Percentiles rank a stretch among this genome's conserved stretches.
These are phyloP conservation scores for Peziza echinospora DNA, from an alignment of 495 filamentous ascomycete species.

Conservation along the genomic window DNA sequence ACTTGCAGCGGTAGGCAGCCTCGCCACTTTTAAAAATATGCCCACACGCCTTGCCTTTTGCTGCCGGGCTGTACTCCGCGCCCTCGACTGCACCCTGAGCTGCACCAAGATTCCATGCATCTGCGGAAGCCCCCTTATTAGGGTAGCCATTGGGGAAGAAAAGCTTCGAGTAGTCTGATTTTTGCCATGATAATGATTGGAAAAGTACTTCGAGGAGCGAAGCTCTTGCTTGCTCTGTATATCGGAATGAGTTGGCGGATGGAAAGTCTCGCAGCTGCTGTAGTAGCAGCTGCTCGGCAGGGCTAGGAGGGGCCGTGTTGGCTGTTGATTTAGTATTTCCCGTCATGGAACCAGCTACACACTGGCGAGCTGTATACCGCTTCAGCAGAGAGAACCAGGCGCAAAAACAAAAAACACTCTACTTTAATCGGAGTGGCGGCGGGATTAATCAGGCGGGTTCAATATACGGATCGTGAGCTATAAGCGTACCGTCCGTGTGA, in stretches of 20 bases:
- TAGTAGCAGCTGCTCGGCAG: neutral
- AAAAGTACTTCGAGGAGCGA: neutral
- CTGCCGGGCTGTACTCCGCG: constrained; percentile 81
- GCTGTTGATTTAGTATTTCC: too few species aligned
- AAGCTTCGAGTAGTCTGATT: neutral
- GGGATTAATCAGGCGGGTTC: too few species aligned
- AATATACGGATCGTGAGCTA: too few species aligned
- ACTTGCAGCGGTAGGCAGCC: constrained; percentile 73
- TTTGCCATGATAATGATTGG: neutral
- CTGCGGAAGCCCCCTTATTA: constrained; percentile 27
- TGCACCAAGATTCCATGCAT: constrained; percentile 49
- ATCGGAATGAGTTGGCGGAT: neutral
- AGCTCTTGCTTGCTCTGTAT: neutral
- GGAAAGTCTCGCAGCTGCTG: neutral
- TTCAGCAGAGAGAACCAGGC: too few species aligned
- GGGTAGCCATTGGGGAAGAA: constrained; percentile 9
- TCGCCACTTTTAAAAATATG: constrained; percentile 90
- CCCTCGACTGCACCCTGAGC: constrained; percentile 86
- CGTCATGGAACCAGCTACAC: too few species aligned
- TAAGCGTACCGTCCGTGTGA: too few species aligned
- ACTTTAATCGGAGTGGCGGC: too few species aligned
- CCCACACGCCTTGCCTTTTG: constrained; percentile 84
- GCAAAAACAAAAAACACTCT: too few species aligned
- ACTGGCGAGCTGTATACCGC: too few species aligned
- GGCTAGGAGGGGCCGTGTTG: neutral